Base-by-base conservation (phyloP, 768 basidiomycete genomes). In the Daedaleopsis nitida region DNA sequence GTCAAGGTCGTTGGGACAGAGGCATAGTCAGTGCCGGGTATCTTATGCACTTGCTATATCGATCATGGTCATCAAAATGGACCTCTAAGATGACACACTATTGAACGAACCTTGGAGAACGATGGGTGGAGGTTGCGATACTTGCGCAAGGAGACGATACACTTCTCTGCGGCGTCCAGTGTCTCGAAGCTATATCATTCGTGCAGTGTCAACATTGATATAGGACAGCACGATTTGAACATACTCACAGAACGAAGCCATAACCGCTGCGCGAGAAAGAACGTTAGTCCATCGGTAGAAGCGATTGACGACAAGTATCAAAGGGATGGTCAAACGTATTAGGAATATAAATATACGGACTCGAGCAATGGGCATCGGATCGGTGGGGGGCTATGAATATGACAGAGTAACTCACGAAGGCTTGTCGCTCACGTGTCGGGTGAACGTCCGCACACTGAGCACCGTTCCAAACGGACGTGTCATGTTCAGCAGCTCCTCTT, bases 121-220 rank as follows among this genome's bases (percentile, higher is more conserved):
- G 91, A 91, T 0, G 92, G 92, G 69, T 94, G 92, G 44, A 94
- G 75, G 70, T 93, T 91, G 47, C 89, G 80, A 65, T 87, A 88
- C 65, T 83, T 82, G 62, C 89, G 78, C 51, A 94, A 77, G 1
- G 85, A 77, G 14, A 84, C 77, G 55, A 94, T 92, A 64, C 92
- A 94, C 63, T 80, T 81, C 67, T 88, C 87, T 0, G 92, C 92
- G 27, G 85, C 81, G 2, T 87, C 86, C 8, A 90, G 69, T 0
- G 77, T 78, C 52, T 81, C 82, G 70, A 91, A 94, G 59, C 91
- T 94, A 61, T n/a, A 45, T 13, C 11, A 37, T 34, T 32, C 27
- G 27, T 32, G 7, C 27, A 32, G 48, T 62, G 14, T 60, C 43
- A 49, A 32, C 23, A 21, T 3, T 19, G 3, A 11, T 12, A n/a